Base-by-base conservation (phyloP, 2,329 filamentous ascomycete species). In the Verticillium albo-atrum region DNA sequence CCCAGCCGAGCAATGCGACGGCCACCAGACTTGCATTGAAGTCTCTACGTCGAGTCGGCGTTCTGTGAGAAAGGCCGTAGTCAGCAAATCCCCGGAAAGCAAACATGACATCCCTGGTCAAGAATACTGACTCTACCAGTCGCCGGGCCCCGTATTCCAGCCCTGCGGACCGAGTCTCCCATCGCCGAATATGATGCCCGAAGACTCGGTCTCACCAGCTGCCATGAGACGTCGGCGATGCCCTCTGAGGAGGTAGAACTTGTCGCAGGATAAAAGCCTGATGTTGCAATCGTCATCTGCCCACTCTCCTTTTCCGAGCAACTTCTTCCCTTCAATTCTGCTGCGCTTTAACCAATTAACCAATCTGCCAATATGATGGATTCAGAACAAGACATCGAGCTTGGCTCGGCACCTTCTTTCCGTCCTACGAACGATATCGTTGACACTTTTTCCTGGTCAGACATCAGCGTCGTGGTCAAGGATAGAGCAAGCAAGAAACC, bases 401-500 rank as follows among this genome's bases (percentile, higher is more conserved):
- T 56, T 10, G 42, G 32, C 34, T 14, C 7, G 15, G 9, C n/a
- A 25, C 35, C 51, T 25, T 58, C 57, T n/a, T 78, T 79, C 53
- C 82, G 87, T 64, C 74, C 89, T 25, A 74, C 77, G 52, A 92
- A 92, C 73, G 81, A 82, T 17, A 82, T 82, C 0, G 84, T 93
- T 47, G 77, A 80, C 28, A 84, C 74, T 65, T 85, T 92, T 64
- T 79, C 83, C 3, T 94, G 90, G 89, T 77, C 79, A 54, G 77
- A 81, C 58, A 76, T 92, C 56, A 86, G 81, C 0, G 90, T 93
- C 54, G 87, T 82, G 0, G 89, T 94, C 64, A 90, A 90, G 66
- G 89, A 93, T 71, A 79, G 84, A 5, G 78, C 84, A 62, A 87
- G 87, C 1, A 88, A 89, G 66, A 69, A 84, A 62, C 79, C 83